Evolutionary conservation across 2,329 filamentous ascomycete genomes (phyloP).

Genomic region (Penicillium aurantiogriseum): DNA sequence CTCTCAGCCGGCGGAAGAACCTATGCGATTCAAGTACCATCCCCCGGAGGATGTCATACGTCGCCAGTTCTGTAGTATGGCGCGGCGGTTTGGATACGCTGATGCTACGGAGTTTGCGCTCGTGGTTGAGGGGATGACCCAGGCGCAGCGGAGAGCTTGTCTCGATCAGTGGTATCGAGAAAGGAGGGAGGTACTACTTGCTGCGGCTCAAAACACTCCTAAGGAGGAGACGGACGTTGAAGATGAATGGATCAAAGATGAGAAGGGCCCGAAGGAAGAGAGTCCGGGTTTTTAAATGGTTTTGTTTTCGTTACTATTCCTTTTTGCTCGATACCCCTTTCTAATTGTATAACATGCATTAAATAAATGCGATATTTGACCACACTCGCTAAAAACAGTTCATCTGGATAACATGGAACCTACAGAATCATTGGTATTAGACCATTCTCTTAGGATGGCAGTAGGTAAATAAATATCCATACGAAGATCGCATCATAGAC

Average conservation of each 20-base stretch:
- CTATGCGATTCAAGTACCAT: slow-evolving; percentile 61
- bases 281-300: not conserved
- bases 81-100: slow-evolving; percentile 70
- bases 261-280: not conserved
- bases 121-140: slow-evolving; percentile 86
- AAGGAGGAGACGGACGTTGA: slow-evolving; percentile 1
- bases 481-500: not conserved
- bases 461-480: not conserved
- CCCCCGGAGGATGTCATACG: slow-evolving; percentile 72
- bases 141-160: slow-evolving; percentile 73
- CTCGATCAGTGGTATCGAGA: slow-evolving; percentile 76
- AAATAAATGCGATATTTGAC: not conserved
- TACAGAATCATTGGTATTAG: not conserved
- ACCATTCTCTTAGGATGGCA: not conserved
- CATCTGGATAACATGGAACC: not conserved
- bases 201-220: not conserved
- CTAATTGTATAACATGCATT: not conserved
- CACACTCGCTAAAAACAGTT: not conserved
- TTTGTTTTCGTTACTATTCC: not conserved
- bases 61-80: slow-evolving; percentile 91
- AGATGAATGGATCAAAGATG: not conserved
- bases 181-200: slow-evolving; percentile 54
- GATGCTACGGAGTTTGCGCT: slow-evolving; percentile 82
- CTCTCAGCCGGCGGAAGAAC: slow-evolving; percentile 37
- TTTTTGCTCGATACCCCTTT: slow-evolving; percentile 7